Conservation (phyloP, 352 stramenopile species). For the Globisporangium alternatum region DNA sequence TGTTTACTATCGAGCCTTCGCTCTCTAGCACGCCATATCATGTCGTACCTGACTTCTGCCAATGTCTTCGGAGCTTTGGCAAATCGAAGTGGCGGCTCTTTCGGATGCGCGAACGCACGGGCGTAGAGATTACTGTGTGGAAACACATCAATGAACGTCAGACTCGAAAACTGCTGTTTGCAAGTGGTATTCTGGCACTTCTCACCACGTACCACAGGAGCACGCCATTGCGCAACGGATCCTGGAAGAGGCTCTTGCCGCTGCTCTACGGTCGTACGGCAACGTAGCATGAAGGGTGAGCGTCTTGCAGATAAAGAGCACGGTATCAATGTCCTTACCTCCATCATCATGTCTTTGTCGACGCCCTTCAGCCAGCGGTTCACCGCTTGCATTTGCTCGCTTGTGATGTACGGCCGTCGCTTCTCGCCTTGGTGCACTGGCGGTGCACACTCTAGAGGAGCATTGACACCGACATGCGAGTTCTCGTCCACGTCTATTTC, state of each 20-base stretch:
- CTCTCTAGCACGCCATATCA: not conserved
- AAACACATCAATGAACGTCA: not conserved
- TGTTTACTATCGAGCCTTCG: no score
- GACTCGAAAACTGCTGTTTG: not conserved
- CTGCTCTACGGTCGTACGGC: conserved; percentile 1
- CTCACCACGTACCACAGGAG: conserved; percentile 9
- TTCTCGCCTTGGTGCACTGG: conserved; percentile 3
- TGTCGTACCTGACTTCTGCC: conserved; percentile 11
- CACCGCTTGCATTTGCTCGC: conserved; percentile 24
- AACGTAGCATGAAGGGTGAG: not conserved
- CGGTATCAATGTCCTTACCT: conserved; percentile 6
- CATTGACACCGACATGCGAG: not conserved
- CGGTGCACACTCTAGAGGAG: not conserved
- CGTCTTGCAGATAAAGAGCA: not conserved
- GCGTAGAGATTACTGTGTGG: conserved; percentile 3
- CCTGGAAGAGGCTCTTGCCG: conserved; percentile 16
- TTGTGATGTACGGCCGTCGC: conserved; percentile 25
- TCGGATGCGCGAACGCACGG: not conserved
- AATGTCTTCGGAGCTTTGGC: conserved; percentile 15
- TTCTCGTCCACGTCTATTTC: conserved; percentile 8
- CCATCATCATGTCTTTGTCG: conserved; percentile 8
- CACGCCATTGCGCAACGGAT: conserved; percentile 17
- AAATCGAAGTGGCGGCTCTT: not conserved
- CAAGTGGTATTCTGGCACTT: not conserved
- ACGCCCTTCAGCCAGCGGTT: conserved; percentile 22